phyloP scores from a whole-genome alignment of 2,329 filamentous ascomycete species.

The Zymoseptoria crescenta region DNA sequence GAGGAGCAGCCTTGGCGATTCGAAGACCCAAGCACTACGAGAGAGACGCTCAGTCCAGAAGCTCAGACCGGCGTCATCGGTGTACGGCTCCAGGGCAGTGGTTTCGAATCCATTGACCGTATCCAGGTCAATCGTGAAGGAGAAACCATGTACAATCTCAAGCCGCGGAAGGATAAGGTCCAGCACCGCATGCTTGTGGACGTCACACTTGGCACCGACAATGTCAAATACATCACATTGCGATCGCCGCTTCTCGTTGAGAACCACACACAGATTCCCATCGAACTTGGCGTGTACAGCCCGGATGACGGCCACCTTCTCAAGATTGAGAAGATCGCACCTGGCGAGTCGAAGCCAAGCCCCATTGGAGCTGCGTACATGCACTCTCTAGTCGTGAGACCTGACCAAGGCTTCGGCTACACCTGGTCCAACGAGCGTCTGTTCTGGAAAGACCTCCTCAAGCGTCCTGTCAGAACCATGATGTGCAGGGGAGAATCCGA shows the following conservation, averaged over 20 bases:
- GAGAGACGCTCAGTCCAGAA: constrained; percentile 83
- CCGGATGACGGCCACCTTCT: constrained; percentile 78
- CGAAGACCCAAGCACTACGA: constrained; percentile 92
- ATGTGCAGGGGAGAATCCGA: constrained; percentile 81
- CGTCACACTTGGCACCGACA: constrained; percentile 81
- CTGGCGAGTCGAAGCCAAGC: constrained; percentile 80
- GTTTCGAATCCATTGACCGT: constrained; percentile 82
- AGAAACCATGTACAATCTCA: constrained; percentile 79
- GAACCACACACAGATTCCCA: constrained; percentile 92
- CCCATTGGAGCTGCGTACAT: constrained; percentile 88
- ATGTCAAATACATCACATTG: constrained; percentile 96
- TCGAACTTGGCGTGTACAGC: constrained; percentile 88
- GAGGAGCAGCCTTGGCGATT: constrained; percentile 93
- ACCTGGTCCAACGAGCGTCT: constrained; percentile 85
- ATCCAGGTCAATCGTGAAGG: constrained; percentile 92
- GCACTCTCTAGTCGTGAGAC: constrained; percentile 79
- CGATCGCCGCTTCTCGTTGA: constrained; percentile 86
- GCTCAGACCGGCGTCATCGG: constrained; percentile 71
- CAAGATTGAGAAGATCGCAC: constrained; percentile 95
- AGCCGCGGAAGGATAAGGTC: constrained; percentile 76
- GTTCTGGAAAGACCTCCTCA: constrained; percentile 88
- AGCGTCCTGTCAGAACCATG: constrained; percentile 74
- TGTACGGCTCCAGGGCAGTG: constrained; percentile 81
- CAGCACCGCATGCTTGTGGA: constrained; percentile 88
- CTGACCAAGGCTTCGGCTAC: constrained; percentile 94